phyloP scores from a whole-genome alignment of 768 basidiomycete genomes.

The Megacollybia marginata region DNA sequence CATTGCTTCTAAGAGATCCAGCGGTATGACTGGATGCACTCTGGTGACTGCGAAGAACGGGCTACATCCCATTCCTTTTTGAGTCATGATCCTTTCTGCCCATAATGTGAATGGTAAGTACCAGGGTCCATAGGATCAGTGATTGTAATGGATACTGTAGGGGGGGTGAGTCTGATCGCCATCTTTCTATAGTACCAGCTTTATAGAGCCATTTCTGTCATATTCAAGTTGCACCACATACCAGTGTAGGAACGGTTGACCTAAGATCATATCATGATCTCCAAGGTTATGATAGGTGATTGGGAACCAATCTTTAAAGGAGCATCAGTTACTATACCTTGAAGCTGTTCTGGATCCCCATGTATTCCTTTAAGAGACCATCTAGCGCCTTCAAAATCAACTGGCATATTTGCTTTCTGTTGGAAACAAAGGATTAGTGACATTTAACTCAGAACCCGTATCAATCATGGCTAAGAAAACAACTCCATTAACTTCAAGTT shows the following conservation, averaged over 20 bases:
- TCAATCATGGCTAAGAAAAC: not conserved
- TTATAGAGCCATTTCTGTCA: not conserved
- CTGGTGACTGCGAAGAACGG: no score
- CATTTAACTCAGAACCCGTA: not conserved
- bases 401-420: not conserved
- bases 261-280: no score
- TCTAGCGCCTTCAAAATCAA: conserved; percentile 8
- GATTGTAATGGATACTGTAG: not conserved
- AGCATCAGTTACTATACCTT: conserved; percentile 9
- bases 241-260: conserved; percentile 10
- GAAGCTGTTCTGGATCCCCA: no score
- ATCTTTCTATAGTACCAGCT: not conserved
- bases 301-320: conserved; percentile 10
- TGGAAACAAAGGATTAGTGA: not conserved
- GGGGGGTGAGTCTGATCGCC: not conserved
- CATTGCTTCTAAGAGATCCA: no score
- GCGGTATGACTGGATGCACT: no score
- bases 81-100: no score
- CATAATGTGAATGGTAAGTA: no score
- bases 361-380: conserved; percentile 21
- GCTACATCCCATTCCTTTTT: no score
- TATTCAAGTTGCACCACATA: conserved; percentile 6
- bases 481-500: not conserved
- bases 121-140: not conserved
- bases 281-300: conserved; percentile 5